phyloP scores from a whole-genome alignment of 768 basidiomycete species.

The Scleroderma bovista region DNA sequence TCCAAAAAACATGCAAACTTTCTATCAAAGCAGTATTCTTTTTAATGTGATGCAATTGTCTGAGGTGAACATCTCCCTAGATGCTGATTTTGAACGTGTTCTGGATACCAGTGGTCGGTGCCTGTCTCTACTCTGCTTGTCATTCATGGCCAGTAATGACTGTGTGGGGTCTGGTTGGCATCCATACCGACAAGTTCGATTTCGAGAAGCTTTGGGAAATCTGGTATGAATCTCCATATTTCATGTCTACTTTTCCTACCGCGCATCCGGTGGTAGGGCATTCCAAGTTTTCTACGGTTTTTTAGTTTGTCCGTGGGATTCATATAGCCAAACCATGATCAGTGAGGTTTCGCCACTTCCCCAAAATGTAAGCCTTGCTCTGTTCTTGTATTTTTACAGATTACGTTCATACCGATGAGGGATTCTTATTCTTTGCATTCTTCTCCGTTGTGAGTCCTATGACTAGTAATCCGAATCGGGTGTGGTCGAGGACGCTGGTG shows the following conservation, averaged over 20 bases:
- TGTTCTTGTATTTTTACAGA: not conserved
- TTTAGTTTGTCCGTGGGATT: constrained; percentile 76
- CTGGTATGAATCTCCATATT: constrained; percentile 37
- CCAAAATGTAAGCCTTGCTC: constrained; percentile 56
- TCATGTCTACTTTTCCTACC: not conserved
- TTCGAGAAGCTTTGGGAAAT: constrained; percentile 85
- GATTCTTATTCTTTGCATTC: constrained; percentile 70
- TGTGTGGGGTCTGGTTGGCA: constrained; percentile 73
- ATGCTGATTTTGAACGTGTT: constrained; percentile 69
- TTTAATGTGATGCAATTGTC: not conserved
- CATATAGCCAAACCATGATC: constrained; percentile 81
- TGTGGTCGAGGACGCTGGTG: no score
- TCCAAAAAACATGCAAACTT: constrained; percentile 59
- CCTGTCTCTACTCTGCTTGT: not conserved
- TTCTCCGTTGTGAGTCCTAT: constrained; percentile 58
- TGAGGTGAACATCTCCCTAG: constrained; percentile 28
- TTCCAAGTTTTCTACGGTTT: constrained; percentile 69
- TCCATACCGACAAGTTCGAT: constrained; percentile 67
- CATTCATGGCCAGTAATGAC: constrained; percentile 38
- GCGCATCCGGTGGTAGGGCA: constrained; percentile 30
- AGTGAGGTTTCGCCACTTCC: constrained; percentile 69
- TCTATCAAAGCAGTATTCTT: constrained; percentile 49
- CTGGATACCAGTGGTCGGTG: constrained; percentile 61
- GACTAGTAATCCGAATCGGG: no score
- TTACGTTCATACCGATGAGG: constrained; percentile 6